phyloP scores from a whole-genome alignment of 2,329 filamentous ascomycete species.

The Colletotrichum paranaense region DNA sequence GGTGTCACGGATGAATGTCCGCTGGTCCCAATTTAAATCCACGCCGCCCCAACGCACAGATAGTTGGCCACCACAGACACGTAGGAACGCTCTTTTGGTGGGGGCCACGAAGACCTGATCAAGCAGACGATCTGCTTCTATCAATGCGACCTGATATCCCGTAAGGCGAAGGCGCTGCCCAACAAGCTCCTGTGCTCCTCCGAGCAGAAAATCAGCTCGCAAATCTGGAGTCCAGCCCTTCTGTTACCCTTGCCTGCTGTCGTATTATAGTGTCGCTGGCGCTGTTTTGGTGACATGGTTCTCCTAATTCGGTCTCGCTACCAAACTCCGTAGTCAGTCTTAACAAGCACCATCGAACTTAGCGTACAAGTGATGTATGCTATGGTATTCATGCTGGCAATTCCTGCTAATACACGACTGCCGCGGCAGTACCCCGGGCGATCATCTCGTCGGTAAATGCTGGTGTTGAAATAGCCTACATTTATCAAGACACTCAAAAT shows the following conservation, averaged over 20 bases:
- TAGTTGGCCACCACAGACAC: neutral
- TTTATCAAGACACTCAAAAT: slow-evolving; percentile 64
- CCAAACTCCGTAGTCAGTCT: slow-evolving; percentile 54
- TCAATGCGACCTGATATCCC: slow-evolving; percentile 4
- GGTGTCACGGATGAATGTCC: slow-evolving; percentile 12
- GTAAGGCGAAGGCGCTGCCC: slow-evolving; percentile 1
- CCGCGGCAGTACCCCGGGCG: slow-evolving; percentile 47
- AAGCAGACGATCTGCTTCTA: neutral
- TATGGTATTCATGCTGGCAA: slow-evolving; percentile 38
- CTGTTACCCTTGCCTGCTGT: slow-evolving; percentile 37
- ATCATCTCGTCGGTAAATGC: slow-evolving; percentile 60
- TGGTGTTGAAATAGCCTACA: slow-evolving; percentile 55
- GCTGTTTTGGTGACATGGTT: slow-evolving; percentile 50
- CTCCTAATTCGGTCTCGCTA: slow-evolving; percentile 57
- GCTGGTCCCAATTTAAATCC: slow-evolving; percentile 19
- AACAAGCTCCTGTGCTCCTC: neutral
- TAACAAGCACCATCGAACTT: slow-evolving; percentile 64
- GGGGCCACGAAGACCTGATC: neutral
- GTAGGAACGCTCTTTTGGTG: neutral
- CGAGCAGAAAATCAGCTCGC: slow-evolving; percentile 33
- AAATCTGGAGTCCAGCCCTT: slow-evolving; percentile 37
- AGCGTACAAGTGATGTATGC: slow-evolving; percentile 59
- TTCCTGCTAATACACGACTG: slow-evolving; percentile 36
- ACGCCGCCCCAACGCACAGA: neutral
- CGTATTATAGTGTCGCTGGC: slow-evolving; percentile 32